Percentiles rank a stretch among this genome's conserved stretches.
Conservation (phyloP, 2,329 filamentous ascomycete species). For the Myriosclerotinia scirpicola region DNA sequence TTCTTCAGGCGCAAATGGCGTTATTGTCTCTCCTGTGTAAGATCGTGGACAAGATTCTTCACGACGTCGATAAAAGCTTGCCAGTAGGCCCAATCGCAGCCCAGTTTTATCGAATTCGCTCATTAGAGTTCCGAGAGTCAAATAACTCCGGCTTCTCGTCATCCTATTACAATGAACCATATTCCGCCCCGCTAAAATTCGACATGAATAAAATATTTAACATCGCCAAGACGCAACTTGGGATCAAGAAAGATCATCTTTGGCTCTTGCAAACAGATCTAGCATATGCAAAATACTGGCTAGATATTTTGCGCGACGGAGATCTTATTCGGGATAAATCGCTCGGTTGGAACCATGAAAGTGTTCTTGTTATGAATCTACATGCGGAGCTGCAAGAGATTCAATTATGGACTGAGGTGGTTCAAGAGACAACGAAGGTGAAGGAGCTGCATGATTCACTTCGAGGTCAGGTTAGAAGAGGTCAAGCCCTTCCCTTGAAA, state of each 20-base stretch:
- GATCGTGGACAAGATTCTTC: too few relatives aligned
- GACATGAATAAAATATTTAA: constrained; percentile 8
- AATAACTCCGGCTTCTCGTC: background rate
- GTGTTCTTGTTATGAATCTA: background rate
- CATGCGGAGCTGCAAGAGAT: background rate
- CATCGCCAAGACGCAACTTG: constrained; percentile 10
- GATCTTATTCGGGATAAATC: background rate
- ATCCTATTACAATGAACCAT: constrained; percentile 21
- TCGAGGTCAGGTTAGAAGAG: constrained; percentile 12
- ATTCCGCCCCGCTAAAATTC: constrained; percentile 22
- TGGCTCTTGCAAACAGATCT: constrained; percentile 28
- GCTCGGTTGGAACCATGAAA: background rate
- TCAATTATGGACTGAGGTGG: constrained; percentile 22
- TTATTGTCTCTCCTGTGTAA: too few relatives aligned
- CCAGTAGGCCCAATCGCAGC: too few relatives aligned
- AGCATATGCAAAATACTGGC: constrained; percentile 10
- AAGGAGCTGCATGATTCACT: background rate
- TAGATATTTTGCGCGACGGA: background rate
- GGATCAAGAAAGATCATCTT: constrained; percentile 24
- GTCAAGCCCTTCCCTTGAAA: background rate
- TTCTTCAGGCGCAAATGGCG: constrained; percentile 15
- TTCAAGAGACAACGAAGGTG: constrained; percentile 13
- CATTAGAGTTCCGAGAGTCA: background rate
- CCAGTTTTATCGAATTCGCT: background rate
- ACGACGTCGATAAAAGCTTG: too few relatives aligned